phyloP scores from a whole-genome alignment of 2,329 filamentous ascomycete species.

The Clonostachys chloroleuca region DNA sequence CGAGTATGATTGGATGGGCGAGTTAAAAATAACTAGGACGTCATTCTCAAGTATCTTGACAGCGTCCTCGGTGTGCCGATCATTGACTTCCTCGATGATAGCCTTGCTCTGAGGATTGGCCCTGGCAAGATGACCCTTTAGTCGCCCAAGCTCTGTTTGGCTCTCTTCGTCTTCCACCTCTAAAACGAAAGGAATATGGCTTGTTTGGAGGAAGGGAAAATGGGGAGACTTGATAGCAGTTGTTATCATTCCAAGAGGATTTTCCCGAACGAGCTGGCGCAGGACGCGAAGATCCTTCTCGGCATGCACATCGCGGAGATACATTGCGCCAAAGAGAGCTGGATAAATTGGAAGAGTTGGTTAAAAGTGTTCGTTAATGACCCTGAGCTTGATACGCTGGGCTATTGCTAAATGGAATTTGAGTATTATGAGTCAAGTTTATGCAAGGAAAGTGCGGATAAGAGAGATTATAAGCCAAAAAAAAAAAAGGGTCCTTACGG shows the following conservation, averaged over 20 bases:
- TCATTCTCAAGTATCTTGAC: slow-evolving; percentile 38
- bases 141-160: slow-evolving; percentile 30
- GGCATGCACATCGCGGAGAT: slow-evolving; percentile 48
- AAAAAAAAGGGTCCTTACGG: no score
- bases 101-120: slow-evolving; percentile 61
- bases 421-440: no score
- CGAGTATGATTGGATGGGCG: slow-evolving; percentile 56
- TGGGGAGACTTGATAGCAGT: slow-evolving; percentile 50
- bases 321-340: slow-evolving; percentile 35
- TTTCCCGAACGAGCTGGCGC: slow-evolving; percentile 50
- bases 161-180: slow-evolving; percentile 37
- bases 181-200: slow-evolving; percentile 57
- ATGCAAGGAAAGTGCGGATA: no score
- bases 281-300: slow-evolving; percentile 44
- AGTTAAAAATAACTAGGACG: slow-evolving; percentile 60
- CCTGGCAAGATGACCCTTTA: slow-evolving; percentile 59
- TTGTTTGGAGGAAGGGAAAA: slow-evolving; percentile 49
- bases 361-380: no score
- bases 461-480: no score
- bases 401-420: no score
- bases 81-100: slow-evolving; percentile 41
- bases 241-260: slow-evolving; percentile 59
- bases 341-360: no score
- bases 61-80: slow-evolving; percentile 7
- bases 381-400: no score